A percentile compares a stretch with the other conserved stretches of the same genome.
phyloP scores from a whole-genome alignment of 2,329 filamentous ascomycete genomes.

The Ophiostoma sp. region DNA sequence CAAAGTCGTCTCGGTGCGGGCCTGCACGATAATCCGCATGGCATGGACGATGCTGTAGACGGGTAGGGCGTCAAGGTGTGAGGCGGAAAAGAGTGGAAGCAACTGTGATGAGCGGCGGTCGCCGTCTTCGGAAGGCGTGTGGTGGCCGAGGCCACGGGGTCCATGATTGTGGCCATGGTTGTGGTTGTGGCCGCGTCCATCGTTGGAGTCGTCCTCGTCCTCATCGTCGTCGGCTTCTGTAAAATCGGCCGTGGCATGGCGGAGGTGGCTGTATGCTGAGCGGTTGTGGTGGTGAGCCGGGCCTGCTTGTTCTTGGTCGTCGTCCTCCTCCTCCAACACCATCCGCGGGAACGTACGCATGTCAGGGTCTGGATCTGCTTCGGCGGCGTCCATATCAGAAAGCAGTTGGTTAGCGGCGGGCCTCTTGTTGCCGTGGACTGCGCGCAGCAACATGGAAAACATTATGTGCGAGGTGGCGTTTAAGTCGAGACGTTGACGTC shows the following conservation, averaged over 20 bases:
- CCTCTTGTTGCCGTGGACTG: conserved; percentile 35
- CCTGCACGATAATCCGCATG: conserved; percentile 79
- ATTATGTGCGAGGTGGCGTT: conserved; percentile 29
- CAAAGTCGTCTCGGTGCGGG: conserved; percentile 86
- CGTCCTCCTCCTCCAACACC: background rate
- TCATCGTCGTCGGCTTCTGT: conserved; percentile 62
- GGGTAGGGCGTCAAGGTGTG: conserved; percentile 78
- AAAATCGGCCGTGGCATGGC: conserved; percentile 64
- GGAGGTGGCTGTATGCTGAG: conserved; percentile 41
- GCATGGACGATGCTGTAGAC: conserved; percentile 89
- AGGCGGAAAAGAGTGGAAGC: conserved; percentile 77
- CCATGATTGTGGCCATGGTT: background rate
- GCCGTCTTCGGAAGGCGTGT: conserved; percentile 34
- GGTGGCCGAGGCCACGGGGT: background rate
- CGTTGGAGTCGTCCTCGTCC: conserved; percentile 42
- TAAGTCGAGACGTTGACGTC: background rate
- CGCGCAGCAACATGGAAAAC: conserved; percentile 38
- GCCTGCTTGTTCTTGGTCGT: conserved; percentile 23
- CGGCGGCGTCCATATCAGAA: conserved; percentile 27
- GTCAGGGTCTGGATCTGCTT: conserved; percentile 26
- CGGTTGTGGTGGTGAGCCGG: conserved; percentile 33
- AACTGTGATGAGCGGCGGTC: conserved; percentile 38
- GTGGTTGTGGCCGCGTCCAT: conserved; percentile 31
- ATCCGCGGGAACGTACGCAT: conserved; percentile 28
- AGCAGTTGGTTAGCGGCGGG: conserved; percentile 26